A percentile compares a stretch with the other conserved stretches of the same genome.
phyloP scores from a whole-genome alignment of 164 flowering plant genomes.

The Vitis rupestris region DNA sequence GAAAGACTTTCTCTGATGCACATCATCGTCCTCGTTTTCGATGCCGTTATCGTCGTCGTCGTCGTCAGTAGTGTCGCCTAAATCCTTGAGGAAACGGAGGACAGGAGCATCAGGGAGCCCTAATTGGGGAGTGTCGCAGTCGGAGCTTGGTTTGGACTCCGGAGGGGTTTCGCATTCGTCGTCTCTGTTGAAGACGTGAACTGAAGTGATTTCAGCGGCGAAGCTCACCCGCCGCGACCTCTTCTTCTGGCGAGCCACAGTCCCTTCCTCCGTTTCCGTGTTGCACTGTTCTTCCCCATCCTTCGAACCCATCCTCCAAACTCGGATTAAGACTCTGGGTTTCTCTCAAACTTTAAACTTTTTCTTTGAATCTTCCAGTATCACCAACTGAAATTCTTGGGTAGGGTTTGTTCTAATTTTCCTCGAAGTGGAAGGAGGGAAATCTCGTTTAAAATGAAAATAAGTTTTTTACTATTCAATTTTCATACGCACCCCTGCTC shows the following conservation, averaged over 20 bases:
- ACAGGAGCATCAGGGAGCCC: slow-evolving; percentile 9
- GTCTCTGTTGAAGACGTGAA: slow-evolving; percentile 81
- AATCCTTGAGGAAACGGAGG: slow-evolving; percentile 26
- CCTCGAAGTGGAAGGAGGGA: too few species aligned
- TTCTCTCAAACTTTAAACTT: too few species aligned
- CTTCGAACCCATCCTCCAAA: slow-evolving; percentile 23
- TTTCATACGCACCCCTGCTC: too few species aligned
- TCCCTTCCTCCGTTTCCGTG: slow-evolving; percentile 41
- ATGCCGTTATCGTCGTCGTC: slow-evolving; percentile 19
- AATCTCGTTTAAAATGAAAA: too few species aligned
- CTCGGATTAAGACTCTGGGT: neutral
- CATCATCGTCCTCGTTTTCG: slow-evolving; percentile 33
- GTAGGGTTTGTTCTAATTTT: too few species aligned
- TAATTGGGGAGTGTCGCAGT: neutral
- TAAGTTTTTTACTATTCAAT: too few species aligned
- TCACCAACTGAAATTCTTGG: too few species aligned
- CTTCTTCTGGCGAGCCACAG: slow-evolving; percentile 50
- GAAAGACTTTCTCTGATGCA: slow-evolving; percentile 37
- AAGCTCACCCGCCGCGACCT: slow-evolving; percentile 86
- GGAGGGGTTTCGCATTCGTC: slow-evolving; percentile 71
- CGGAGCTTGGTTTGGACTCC: slow-evolving; percentile 22
- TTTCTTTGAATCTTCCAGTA: too few species aligned
- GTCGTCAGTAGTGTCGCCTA: slow-evolving; percentile 33
- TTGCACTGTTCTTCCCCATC: slow-evolving; percentile 20
- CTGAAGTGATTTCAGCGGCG: slow-evolving; percentile 78